Conservation (phyloP, 1,284 basidiomycete genomes). For the Marasmius tenuissimus region DNA sequence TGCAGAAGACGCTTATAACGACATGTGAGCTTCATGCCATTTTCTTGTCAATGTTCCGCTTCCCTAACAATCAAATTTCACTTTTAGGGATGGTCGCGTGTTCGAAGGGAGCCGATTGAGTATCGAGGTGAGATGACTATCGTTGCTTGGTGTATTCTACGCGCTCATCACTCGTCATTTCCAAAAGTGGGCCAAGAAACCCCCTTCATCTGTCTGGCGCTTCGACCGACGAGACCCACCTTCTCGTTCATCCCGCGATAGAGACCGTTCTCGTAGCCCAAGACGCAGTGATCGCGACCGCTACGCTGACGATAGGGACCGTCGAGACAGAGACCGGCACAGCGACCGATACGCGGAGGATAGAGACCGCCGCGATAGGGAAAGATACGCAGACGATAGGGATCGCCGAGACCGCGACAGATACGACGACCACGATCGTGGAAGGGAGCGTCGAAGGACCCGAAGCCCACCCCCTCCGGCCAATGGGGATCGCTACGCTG, state of each 20-base stretch:
- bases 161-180: background rate
- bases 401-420: constrained; percentile 10
- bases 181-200: constrained; percentile 85
- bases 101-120: constrained; percentile 84
- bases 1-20: constrained; percentile 88
- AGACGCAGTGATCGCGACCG: constrained; percentile 24
- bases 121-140: constrained; percentile 61
- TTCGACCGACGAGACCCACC: constrained; percentile 65
- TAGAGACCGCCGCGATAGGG: constrained; percentile 20
- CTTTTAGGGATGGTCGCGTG: constrained; percentile 73
- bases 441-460: background rate
- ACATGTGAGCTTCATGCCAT: constrained; percentile 63
- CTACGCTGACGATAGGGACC: constrained; percentile 23
- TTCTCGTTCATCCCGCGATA: constrained; percentile 44
- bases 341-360: constrained; percentile 29
- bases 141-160: background rate
- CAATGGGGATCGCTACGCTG: background rate
- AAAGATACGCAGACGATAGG: constrained; percentile 18
- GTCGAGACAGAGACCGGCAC: constrained; percentile 19
- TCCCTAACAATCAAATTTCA: constrained; percentile 8
- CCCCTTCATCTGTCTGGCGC: constrained; percentile 85
- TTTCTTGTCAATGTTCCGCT: background rate
- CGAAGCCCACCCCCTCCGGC: background rate
- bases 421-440: constrained; percentile 6
- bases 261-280: constrained; percentile 40